Evolutionary conservation across 371 early-diverging fungal species (phyloP), one percentile per base, ranked within the genome.

Genomic region (Mucor lusitanicus): DNA sequence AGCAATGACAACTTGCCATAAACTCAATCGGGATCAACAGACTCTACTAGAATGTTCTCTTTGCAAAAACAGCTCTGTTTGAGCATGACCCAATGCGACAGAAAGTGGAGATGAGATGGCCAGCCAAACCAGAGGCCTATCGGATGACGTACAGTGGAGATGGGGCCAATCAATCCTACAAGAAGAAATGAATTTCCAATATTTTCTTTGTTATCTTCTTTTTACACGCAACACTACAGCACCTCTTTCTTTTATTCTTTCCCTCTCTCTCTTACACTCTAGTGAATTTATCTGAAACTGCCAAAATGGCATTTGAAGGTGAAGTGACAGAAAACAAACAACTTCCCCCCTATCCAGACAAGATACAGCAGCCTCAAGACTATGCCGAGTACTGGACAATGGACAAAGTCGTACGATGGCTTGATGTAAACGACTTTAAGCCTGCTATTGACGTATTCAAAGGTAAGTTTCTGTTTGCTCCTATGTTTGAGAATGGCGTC

Each of bases 381-480:
- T 50, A 67, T 40, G 64, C 50, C 12, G 65, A 72, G 12, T 55
- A 67, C 15, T 73, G 73, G 73, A 65, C 69, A 4, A 61, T 73
- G 60, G 66, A 68, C 12, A 57, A 56, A 55, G 73, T 73, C 6
- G 8, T 69, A 7, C 66, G 59, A 15, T 73, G 73, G 73, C 55
- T 73, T 33, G 73, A 69, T 48, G 62, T 50, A 1, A 68, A 73
- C 35, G 60, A 69, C 28, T 69, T 73, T 12, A 50, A 68, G 63
- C 21, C 54, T 50, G 66, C 66, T 19, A 65, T 73, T 57, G 73
- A 73, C 19, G 37, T 73, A 19, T 73, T 73, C 59, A 69, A 65
- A 73, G 66, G 73, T 63, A 50, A 15, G 21, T 28, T 53, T 39
- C 50, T 32, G 12, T 21, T 32, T 33, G 48, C 37, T 35, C 63